Evolutionary conservation across 305 asterid species (phyloP).

Genomic region (Withania somnifera): DNA sequence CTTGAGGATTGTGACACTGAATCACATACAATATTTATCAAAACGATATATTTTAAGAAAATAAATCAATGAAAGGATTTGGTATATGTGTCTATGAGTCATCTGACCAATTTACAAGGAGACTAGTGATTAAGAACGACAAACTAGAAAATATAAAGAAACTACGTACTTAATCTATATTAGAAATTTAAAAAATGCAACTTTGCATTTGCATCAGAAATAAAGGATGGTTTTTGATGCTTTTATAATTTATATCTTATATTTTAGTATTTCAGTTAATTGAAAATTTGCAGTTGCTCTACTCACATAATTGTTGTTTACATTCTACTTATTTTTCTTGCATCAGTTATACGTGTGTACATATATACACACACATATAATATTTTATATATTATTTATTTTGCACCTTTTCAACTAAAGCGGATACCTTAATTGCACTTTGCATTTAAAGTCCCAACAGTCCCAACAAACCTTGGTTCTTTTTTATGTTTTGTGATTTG

Average conservation of each 20-base stretch:
- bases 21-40: not conserved
- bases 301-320: not conserved
- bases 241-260: not conserved
- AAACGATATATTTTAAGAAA: not conserved
- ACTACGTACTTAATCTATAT: not conserved
- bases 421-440: not conserved
- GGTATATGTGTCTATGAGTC: not conserved
- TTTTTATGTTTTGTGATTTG: not conserved
- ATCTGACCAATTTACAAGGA: not conserved
- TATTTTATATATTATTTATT: not conserved
- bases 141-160: not conserved
- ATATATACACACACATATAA: not conserved
- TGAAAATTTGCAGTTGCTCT: not conserved
- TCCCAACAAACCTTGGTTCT: not conserved
- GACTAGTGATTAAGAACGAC: not conserved
- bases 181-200: not conserved
- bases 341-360: not conserved
- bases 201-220: not conserved
- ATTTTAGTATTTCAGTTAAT: not conserved
- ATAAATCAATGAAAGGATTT: not conserved
- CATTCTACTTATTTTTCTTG: not conserved
- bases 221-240: not conserved
- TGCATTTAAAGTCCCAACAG: not conserved
- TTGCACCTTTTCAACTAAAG: not conserved
- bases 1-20: not conserved